Conservation (phyloP, 2,329 filamentous ascomycete species). For the Balansia obtecta region DNA sequence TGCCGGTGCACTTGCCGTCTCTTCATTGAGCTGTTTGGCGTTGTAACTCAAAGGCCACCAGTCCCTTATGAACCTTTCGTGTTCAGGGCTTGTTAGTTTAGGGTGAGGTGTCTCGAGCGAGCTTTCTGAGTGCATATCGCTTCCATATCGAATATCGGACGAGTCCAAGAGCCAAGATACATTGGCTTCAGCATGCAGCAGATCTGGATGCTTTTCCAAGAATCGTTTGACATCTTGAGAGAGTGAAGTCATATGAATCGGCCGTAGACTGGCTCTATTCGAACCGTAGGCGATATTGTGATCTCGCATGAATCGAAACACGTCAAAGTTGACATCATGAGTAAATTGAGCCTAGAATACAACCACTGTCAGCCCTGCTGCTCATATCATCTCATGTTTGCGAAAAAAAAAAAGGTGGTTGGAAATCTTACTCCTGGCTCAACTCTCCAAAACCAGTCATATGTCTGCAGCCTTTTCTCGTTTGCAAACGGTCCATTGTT, state of each 20-base stretch:
- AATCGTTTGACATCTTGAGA: conserved; percentile 34
- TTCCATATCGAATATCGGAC: neutral
- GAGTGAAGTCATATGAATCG: conserved; percentile 28
- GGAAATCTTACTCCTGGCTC: conserved; percentile 41
- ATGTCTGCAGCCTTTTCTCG: conserved; percentile 54
- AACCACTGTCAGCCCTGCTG: neutral
- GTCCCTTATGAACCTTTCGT: neutral
- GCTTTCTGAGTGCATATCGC: neutral
- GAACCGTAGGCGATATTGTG: conserved; percentile 69
- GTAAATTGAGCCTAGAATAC: conserved; percentile 35
- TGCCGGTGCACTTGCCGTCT: conserved; percentile 12
- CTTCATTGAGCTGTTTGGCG: neutral
- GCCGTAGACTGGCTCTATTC: conserved; percentile 36
- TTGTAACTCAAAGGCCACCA: conserved; percentile 4
- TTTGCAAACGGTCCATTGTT: conserved; percentile 74
- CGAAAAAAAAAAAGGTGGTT: neutral
- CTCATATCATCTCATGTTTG: neutral
- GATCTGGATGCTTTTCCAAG: conserved; percentile 28
- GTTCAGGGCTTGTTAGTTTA: neutral
- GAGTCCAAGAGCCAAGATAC: conserved; percentile 31
- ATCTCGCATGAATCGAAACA: conserved; percentile 77
- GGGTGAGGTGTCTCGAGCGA: neutral
- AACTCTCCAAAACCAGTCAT: conserved; percentile 49
- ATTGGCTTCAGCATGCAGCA: conserved; percentile 35
- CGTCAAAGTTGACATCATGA: conserved; percentile 63